These are phyloP conservation scores for Aphanomyces cochlioides DNA, from an alignment of 352 stramenopile species.

Conservation along the genomic window DNA sequence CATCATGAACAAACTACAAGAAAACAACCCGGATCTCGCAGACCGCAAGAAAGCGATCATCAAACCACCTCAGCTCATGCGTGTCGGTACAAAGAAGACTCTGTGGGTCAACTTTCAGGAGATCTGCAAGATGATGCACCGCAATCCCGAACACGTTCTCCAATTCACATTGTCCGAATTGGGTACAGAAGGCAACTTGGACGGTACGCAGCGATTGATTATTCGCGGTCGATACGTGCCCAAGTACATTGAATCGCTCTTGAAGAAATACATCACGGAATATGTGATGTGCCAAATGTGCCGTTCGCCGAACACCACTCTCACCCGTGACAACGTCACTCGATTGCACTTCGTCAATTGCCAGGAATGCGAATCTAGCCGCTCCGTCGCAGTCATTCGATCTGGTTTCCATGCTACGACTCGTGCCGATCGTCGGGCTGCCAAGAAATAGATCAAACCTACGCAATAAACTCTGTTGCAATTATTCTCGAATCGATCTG, in stretches of 20 bases:
- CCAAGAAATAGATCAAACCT: slow-evolving; percentile 58
- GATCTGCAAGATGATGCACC: slow-evolving; percentile 98
- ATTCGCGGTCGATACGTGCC: slow-evolving; percentile 97
- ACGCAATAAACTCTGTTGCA: neutral
- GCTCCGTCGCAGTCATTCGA: slow-evolving; percentile 96
- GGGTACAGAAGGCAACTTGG: slow-evolving; percentile 98
- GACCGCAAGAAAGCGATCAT: slow-evolving; percentile 93
- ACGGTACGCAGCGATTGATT: slow-evolving; percentile 98
- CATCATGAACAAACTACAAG: slow-evolving; percentile 92
- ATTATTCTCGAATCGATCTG: neutral
- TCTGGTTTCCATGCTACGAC: slow-evolving; percentile 97
- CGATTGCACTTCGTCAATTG: slow-evolving; percentile 98
- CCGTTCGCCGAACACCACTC: slow-evolving; percentile 95
- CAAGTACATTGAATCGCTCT: slow-evolving; percentile 99
- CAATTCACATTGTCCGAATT: slow-evolving; percentile 99
- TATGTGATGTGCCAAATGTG: slow-evolving; percentile 99
- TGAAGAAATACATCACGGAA: slow-evolving; percentile 99
- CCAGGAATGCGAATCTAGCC: slow-evolving; percentile 94
- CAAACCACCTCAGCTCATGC: slow-evolving; percentile 88
- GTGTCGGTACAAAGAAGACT: slow-evolving; percentile 96
- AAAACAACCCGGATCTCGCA: slow-evolving; percentile 95
- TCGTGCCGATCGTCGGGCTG: slow-evolving; percentile 77
- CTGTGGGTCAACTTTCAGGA: slow-evolving; percentile 99
- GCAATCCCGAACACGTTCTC: slow-evolving; percentile 97
- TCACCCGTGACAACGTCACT: slow-evolving; percentile 95